These are phyloP conservation scores for Brassica napus DNA, from an alignment of 345 rosid species.

Conservation along the genomic window Da-Ae NC_063441.1:12434001-12434500, in stretches of 20 bases:
- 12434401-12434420: conserved; percentile 54
- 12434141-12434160: conserved; percentile 57
- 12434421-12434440: neutral
- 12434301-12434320: conserved; percentile 65
- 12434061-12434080: neutral
- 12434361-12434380: conserved; percentile 46
- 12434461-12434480: neutral
- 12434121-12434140: conserved; percentile 60
- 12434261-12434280: conserved; percentile 61
- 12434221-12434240: neutral
- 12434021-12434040: conserved; percentile 68
- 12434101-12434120: conserved; percentile 34
- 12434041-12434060: conserved; percentile 15
- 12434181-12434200: neutral
- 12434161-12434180: conserved; percentile 63
- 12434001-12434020: conserved; percentile 57
- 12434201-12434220: neutral
- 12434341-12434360: conserved; percentile 53
- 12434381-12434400: conserved; percentile 33
- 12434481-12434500: neutral
- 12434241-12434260: conserved; percentile 38
- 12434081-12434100: neutral
- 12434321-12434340: conserved; percentile 60
- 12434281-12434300: conserved; percentile 83
- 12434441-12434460: neutral